Base-by-base conservation (phyloP, 768 basidiomycete genomes). In the Suillus tomentosus region DNA sequence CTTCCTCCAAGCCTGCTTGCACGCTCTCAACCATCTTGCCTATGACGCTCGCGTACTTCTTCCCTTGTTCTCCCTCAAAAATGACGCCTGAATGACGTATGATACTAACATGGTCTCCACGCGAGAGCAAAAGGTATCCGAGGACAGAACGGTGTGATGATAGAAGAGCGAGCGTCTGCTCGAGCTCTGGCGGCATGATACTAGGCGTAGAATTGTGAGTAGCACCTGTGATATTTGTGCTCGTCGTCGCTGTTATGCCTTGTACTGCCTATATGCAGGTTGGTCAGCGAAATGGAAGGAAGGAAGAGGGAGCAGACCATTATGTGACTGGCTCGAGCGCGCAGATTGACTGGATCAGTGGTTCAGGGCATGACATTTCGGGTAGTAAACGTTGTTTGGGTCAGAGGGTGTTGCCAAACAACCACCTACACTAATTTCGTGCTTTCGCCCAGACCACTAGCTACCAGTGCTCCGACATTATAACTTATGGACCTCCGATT, bases 81-180 rank as follows among this genome's bases (percentile, higher is more conserved):
- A 93, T 83, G 60, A 91, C 91, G 15, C 92, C 93, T 1, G 91
- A 89, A 69, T 92, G 89, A 39, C 92, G 84, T 69, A 97, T 90
- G 67, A 97, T 94, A 68, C 88, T 87, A 22, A 86, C 84, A 7
- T 88, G 88, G 54, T 84, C 84, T 0, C 87, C 84, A 5, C 93
- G 83, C 3, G 92, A 89, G 39, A 96, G 80, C 0, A 96, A 84
- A 71, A 96, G 84, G 73, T 95, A 95, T 2, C 95, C 94, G 7
- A 94, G 84, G 4, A 96, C 94, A 22, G 92, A 89, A 19, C 92
- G 85, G 71, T 96, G 91, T 5, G 91, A 84, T 1, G 92, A 89
- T 60, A 96, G 82, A 66, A 89, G 77, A 0, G 87, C 75, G 14
- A 96, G 82, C 0, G 89, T 95, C 67, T 88, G 85, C 74, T 95